A percentile compares a stretch with the other conserved stretches of the same genome.
Evolutionary conservation across 2,329 filamentous ascomycete genomes (phyloP).

Genomic region (Botryosphaeria dothidea): DNA sequence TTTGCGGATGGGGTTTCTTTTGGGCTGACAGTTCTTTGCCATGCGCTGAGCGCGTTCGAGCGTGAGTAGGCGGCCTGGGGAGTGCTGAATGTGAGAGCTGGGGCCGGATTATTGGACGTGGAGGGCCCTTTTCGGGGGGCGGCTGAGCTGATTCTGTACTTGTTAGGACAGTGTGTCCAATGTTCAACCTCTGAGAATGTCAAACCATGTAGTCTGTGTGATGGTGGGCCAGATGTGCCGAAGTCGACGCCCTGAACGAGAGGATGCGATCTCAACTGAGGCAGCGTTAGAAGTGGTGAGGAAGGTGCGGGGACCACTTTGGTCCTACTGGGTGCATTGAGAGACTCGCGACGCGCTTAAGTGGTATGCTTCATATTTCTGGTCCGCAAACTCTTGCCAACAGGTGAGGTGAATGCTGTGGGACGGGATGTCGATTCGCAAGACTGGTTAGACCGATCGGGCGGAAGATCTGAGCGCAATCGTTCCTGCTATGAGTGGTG

Average conservation of each 20-base stretch:
- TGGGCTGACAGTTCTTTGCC: background rate
- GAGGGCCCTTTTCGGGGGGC: constrained; percentile 26
- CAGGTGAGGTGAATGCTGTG: constrained; percentile 13
- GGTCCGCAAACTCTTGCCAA: constrained; percentile 12
- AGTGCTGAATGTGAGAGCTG: background rate
- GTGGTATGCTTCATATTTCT: constrained; percentile 37
- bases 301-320: background rate
- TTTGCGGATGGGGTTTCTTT: background rate
- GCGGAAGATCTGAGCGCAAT: background rate
- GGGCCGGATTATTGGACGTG: constrained; percentile 6
- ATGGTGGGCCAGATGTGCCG: constrained; percentile 13
- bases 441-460: background rate
- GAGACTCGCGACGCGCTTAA: constrained; percentile 37
- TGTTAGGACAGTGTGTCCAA: background rate
- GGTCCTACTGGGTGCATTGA: constrained; percentile 32
- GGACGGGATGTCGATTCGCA: background rate
- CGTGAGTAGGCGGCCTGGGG: background rate
- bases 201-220: constrained; percentile 15
- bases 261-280: constrained; percentile 28
- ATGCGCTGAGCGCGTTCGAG: background rate
- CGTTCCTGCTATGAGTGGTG: constrained; percentile 2
- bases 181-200: background rate
- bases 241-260: constrained; percentile 26
- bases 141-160: constrained; percentile 22
- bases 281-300: background rate